Conservation (phyloP, 495 filamentous ascomycete genomes). For the Trichoderma parareesei region DNA sequence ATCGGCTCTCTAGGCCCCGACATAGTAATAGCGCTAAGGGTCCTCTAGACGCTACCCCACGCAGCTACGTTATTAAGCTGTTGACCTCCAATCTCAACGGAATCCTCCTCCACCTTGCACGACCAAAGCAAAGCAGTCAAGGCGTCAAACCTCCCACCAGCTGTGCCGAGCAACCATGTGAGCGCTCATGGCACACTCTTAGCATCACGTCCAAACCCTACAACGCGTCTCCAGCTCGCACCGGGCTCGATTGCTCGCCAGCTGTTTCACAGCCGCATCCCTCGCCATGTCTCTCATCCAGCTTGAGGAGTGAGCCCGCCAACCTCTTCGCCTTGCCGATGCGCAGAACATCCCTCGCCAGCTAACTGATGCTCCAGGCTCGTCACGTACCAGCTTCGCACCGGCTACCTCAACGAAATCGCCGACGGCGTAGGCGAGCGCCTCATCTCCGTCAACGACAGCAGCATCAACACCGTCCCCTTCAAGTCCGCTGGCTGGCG, state of each 20-base stretch:
- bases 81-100: neutral
- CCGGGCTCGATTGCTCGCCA: neutral
- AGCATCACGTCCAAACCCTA: neutral
- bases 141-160: neutral
- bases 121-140: no score
- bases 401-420: conserved; percentile 79
- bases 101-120: neutral
- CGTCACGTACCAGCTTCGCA: conserved; percentile 86
- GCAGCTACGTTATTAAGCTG: no score
- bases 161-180: neutral
- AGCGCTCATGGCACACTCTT: neutral
- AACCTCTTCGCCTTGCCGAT: neutral
- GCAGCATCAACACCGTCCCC: conserved; percentile 84
- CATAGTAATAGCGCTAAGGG: no score
- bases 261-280: neutral
- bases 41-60: no score
- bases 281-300: conserved; percentile 80
- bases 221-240: neutral
- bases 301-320: conserved; percentile 77
- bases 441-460: conserved; percentile 84
- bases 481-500: conserved; percentile 95
- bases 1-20: no score
- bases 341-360: neutral
- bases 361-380: conserved; percentile 48
- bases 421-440: conserved; percentile 95